Percentiles rank a stretch among this genome's conserved stretches.
phyloP scores from a whole-genome alignment of 1,139 yeast genomes.

The Yamadazyma jaroonii region DNA sequence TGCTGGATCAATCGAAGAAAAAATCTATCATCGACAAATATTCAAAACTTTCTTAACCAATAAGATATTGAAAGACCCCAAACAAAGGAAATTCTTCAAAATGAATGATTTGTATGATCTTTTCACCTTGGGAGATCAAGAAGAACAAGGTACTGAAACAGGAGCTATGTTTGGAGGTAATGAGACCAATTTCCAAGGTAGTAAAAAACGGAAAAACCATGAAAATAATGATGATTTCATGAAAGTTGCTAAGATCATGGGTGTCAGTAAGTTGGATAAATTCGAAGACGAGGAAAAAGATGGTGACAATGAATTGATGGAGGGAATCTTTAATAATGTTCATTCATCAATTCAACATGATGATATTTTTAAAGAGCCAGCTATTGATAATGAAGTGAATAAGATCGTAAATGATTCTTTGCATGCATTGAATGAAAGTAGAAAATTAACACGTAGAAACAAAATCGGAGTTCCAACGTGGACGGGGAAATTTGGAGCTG shows the following conservation, averaged over 20 bases:
- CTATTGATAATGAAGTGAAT: slow-evolving; percentile 72
- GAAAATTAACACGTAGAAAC: slow-evolving; percentile 60
- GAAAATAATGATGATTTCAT: slow-evolving; percentile 54
- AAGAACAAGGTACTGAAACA: slow-evolving; percentile 63
- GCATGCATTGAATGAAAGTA: slow-evolving; percentile 63
- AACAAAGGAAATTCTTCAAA: slow-evolving; percentile 88
- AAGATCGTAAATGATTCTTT: slow-evolving; percentile 78
- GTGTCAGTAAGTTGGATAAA: slow-evolving; percentile 52
- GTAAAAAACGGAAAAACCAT: slow-evolving; percentile 14
- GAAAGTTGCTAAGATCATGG: slow-evolving; percentile 50
- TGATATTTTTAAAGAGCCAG: slow-evolving; percentile 58
- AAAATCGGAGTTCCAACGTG: slow-evolving; percentile 88
- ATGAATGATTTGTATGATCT: slow-evolving; percentile 88
- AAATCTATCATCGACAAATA: slow-evolving; percentile 93
- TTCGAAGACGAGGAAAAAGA: slow-evolving; percentile 39
- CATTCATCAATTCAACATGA: slow-evolving; percentile 81
- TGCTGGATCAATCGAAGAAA: slow-evolving; percentile 94
- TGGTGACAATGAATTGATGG: slow-evolving; percentile 44
- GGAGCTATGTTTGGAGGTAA: slow-evolving; percentile 61
- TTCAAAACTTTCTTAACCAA: slow-evolving; percentile 93
- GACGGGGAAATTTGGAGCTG: slow-evolving; percentile 90
- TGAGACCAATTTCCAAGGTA: slow-evolving; percentile 35
- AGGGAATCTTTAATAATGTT: slow-evolving; percentile 46
- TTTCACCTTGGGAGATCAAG: slow-evolving; percentile 76
- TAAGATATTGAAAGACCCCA: slow-evolving; percentile 92